These are phyloP conservation scores for Kalaharituber pfeilii DNA, from an alignment of 2,329 filamentous ascomycete genomes.

Conservation along the genomic window DNA sequence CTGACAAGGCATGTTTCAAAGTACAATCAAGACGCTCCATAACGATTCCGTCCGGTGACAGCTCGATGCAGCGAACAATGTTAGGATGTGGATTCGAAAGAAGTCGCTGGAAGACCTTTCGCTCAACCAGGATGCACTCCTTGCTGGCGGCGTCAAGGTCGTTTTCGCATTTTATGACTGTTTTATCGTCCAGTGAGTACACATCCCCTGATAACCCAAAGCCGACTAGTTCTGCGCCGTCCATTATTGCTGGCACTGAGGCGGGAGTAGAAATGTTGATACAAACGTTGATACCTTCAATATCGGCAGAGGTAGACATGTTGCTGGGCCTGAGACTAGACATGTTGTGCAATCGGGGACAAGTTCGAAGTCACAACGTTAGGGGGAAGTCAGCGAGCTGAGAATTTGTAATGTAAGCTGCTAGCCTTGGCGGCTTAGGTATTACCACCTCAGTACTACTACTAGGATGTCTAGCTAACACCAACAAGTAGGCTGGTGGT, in stretches of 20 bases:
- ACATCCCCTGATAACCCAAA: neutral
- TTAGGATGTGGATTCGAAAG: conserved; percentile 3
- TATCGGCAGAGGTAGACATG: neutral
- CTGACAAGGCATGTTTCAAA: neutral
- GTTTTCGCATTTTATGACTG: conserved; percentile 1
- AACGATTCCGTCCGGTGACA: neutral
- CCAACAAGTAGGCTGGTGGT: too few relatives aligned
- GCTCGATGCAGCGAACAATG: conserved; percentile 1
- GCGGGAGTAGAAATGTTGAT: neutral
- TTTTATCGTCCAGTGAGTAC: neutral
- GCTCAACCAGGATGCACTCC: neutral
- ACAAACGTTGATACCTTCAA: neutral
- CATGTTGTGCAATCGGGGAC: too few relatives aligned
- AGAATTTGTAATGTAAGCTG: too few relatives aligned
- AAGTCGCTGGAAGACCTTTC: neutral
- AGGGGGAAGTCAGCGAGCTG: too few relatives aligned
- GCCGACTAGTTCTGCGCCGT: neutral
- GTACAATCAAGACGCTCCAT: conserved; percentile 1
- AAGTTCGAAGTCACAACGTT: too few relatives aligned
- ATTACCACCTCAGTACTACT: too few relatives aligned
- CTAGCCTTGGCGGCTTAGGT: too few relatives aligned
- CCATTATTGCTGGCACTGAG: too few relatives aligned
- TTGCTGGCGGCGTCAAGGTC: neutral
- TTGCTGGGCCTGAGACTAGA: too few relatives aligned
- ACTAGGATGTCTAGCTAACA: too few relatives aligned